Conservation (phyloP, 768 basidiomycete species). For the Mycena rebaudengoi region DNA sequence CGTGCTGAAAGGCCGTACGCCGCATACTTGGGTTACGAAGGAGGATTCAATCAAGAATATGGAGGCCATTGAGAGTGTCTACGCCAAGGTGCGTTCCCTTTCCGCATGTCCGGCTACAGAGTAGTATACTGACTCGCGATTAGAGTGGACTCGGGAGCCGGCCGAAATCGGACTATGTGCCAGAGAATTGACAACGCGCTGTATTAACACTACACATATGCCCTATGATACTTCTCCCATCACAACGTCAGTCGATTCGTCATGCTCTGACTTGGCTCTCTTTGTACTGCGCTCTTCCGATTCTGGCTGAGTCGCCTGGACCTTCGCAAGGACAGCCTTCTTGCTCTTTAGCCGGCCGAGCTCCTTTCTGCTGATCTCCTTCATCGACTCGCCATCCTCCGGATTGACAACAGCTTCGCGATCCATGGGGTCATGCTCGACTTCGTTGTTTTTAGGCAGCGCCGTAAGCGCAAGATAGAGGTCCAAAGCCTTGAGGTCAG, state of each 20-base stretch:
- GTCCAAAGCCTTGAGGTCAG: slow-evolving; percentile 62
- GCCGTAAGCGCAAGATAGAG: slow-evolving; percentile 65
- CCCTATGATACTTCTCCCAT: neutral
- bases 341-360: slow-evolving; percentile 62
- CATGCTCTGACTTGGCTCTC: slow-evolving; percentile 42
- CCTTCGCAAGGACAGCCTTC: slow-evolving; percentile 51
- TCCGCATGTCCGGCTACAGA: neutral
- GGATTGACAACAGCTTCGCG: slow-evolving; percentile 34
- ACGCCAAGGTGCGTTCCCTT: slow-evolving; percentile 51
- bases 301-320: slow-evolving; percentile 29
- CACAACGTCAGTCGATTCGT: slow-evolving; percentile 5
- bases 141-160: slow-evolving; percentile 45
- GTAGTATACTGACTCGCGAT: neutral
- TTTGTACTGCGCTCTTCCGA: slow-evolving; percentile 45
- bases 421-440: slow-evolving; percentile 51
- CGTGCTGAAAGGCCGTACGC: slow-evolving; percentile 57
- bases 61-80: slow-evolving; percentile 66
- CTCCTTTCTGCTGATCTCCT: slow-evolving; percentile 51
- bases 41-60: slow-evolving; percentile 67
- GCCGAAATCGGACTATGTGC: slow-evolving; percentile 37
- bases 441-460: slow-evolving; percentile 67
- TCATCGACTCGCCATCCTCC: slow-evolving; percentile 11
- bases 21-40: slow-evolving; percentile 61
- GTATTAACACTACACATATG: neutral
- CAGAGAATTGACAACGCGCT: no score